Percentiles rank a stretch among this genome's conserved stretches.
These are phyloP conservation scores for Arthrobotrys megalospora DNA, from an alignment of 2,329 filamentous ascomycete species.

Conservation along the genomic window DNA sequence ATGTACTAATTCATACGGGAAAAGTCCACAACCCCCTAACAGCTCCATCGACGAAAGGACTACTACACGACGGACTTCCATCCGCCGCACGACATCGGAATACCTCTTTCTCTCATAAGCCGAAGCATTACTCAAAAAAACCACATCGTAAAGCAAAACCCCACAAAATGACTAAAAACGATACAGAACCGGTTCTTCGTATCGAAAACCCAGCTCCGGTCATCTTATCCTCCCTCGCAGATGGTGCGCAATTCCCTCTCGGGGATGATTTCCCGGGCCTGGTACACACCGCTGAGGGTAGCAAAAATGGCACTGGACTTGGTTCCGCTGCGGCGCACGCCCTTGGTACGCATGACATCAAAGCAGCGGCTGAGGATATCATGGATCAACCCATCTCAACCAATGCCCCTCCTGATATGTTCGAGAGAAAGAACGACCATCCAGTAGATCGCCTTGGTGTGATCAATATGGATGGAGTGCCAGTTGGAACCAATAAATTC, in stretches of 20 bases:
- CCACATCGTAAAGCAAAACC: constrained; percentile 15
- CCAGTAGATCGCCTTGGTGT: constrained; percentile 74
- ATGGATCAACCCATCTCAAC: constrained; percentile 70
- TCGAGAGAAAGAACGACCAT: constrained; percentile 72
- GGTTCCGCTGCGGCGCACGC: background rate
- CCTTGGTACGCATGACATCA: background rate
- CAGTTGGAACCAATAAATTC: constrained; percentile 81
- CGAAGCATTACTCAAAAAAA: constrained; percentile 1
- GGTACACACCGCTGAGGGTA: background rate
- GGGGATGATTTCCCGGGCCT: constrained; percentile 13
- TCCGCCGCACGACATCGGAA: background rate
- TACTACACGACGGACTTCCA: constrained; percentile 10
- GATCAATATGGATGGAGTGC: constrained; percentile 66
- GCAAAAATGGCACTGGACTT: constrained; percentile 1
- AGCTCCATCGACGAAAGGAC: background rate
- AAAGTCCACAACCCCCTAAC: constrained; percentile 32
- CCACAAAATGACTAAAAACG: constrained; percentile 35
- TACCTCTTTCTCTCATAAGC: constrained; percentile 1
- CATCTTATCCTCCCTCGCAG: constrained; percentile 43
- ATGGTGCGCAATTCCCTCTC: constrained; percentile 48
- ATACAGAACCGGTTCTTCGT: constrained; percentile 7
- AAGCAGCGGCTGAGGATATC: constrained; percentile 10
- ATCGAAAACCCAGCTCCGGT: constrained; percentile 51
- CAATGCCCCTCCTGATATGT: constrained; percentile 70
- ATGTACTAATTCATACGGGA: constrained; percentile 21